These are phyloP conservation scores for Trebouxia sp. DNA, from an alignment of 139 green algal species.

Conservation along the genomic window DNA sequence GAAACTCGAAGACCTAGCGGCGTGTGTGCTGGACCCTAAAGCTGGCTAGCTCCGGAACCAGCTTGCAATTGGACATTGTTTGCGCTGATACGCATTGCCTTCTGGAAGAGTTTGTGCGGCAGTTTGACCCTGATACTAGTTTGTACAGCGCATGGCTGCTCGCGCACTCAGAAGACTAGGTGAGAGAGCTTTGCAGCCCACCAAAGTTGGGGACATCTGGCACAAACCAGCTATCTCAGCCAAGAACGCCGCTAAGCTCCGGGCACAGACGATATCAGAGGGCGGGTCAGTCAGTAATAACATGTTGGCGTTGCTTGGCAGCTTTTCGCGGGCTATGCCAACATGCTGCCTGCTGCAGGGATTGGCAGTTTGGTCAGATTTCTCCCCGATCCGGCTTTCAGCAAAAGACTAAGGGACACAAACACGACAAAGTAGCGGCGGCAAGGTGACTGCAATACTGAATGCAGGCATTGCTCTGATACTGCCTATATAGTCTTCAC, in stretches of 20 bases:
- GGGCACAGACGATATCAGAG: slow-evolving; percentile 34
- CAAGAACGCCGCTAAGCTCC: slow-evolving; percentile 47
- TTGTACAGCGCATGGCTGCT: slow-evolving; percentile 36
- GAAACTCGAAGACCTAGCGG: too few relatives aligned
- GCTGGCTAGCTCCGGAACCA: too few relatives aligned
- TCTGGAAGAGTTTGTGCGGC: too few relatives aligned
- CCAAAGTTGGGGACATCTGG: slow-evolving; percentile 38
- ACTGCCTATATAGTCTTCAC: too few relatives aligned
- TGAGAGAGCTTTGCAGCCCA: slow-evolving; percentile 39
- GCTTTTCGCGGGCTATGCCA: background rate
- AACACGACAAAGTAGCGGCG: slow-evolving; percentile 47
- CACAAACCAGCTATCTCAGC: slow-evolving; percentile 48
- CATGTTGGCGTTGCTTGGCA: background rate
- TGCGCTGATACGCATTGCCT: too few relatives aligned
- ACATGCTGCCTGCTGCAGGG: slow-evolving; percentile 28
- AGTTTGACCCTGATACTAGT: too few relatives aligned
- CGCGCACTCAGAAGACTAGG: slow-evolving; percentile 41
- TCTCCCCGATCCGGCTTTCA: background rate
- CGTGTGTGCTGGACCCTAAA: too few relatives aligned
- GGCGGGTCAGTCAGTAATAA: slow-evolving; percentile 34
- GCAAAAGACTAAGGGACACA: slow-evolving; percentile 56
- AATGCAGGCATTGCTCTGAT: too few relatives aligned
- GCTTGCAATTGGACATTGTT: too few relatives aligned
- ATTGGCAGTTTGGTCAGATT: slow-evolving; percentile 42
- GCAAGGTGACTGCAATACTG: slow-evolving; percentile 24